Percentiles rank a stretch among this genome's conserved stretches.
These are phyloP conservation scores for Chlamydomonas reinhardtii DNA, from an alignment of 163 green algal genomes.

Conservation along the genomic window DNA sequence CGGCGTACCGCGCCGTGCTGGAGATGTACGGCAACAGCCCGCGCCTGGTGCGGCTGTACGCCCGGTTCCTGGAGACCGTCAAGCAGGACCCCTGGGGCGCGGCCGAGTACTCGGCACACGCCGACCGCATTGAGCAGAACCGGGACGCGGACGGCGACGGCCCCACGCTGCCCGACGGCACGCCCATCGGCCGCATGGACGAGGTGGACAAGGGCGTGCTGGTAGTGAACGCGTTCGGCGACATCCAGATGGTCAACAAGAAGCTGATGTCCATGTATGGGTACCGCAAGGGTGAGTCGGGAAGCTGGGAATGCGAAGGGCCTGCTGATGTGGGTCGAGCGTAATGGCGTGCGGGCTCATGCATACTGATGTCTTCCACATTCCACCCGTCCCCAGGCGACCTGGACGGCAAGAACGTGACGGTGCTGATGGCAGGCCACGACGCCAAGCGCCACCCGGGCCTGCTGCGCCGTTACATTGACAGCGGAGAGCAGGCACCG, in stretches of 20 bases:
- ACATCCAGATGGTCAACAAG: slow-evolving; percentile 36
- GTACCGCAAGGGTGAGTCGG: slow-evolving; percentile 20
- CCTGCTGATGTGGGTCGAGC: no score
- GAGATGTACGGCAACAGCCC: slow-evolving; percentile 44
- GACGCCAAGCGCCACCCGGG: slow-evolving; percentile 39
- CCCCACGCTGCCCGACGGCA: slow-evolving; percentile 35
- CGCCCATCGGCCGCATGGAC: slow-evolving; percentile 38
- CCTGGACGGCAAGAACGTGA: slow-evolving; percentile 71
- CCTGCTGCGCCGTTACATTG: slow-evolving; percentile 41
- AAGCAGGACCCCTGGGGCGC: slow-evolving; percentile 44
- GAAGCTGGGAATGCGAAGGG: neutral
- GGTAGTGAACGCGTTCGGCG: slow-evolving; percentile 40
- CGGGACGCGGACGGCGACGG: slow-evolving; percentile 31
- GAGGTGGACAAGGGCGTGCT: slow-evolving; percentile 47
- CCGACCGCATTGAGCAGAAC: slow-evolving; percentile 18
- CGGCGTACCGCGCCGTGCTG: slow-evolving; percentile 24
- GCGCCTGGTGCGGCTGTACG: slow-evolving; percentile 37
- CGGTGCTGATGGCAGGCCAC: slow-evolving; percentile 62
- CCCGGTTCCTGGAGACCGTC: slow-evolving; percentile 35
- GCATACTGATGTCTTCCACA: neutral
- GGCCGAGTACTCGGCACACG: slow-evolving; percentile 12
- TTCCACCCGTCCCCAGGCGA: slow-evolving; percentile 38
- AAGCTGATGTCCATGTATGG: slow-evolving; percentile 32
- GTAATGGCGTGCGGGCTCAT: no score
- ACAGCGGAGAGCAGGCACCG: slow-evolving; percentile 15